phyloP scores from a whole-genome alignment of 2,329 filamentous ascomycete genomes.

The Chrysosporium queenslandicum region DNA sequence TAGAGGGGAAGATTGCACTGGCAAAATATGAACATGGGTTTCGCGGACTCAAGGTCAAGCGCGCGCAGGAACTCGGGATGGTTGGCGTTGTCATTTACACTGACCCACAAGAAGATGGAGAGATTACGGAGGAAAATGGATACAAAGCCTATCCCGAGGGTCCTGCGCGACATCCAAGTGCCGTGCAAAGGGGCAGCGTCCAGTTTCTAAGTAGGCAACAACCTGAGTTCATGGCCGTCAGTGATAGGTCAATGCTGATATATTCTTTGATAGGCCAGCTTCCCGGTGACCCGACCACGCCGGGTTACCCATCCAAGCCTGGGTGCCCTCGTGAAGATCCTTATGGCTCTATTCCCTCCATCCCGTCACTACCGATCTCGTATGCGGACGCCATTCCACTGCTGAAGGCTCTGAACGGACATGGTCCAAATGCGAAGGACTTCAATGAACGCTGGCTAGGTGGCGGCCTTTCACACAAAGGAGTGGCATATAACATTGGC shows the following conservation, averaged over 20 bases:
- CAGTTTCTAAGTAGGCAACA: conserved; percentile 64
- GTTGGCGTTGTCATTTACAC: conserved; percentile 74
- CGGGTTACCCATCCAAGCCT: conserved; percentile 86
- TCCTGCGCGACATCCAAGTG: conserved; percentile 75
- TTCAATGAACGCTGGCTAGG: conserved; percentile 65
- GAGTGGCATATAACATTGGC: conserved; percentile 74
- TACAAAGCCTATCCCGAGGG: conserved; percentile 71
- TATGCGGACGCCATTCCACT: conserved; percentile 79
- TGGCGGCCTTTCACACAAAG: conserved; percentile 65
- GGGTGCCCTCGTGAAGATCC: conserved; percentile 67
- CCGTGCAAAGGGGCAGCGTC: conserved; percentile 79
- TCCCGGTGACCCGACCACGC: conserved; percentile 74
- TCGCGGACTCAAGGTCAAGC: conserved; percentile 83
- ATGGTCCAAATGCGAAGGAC: conserved; percentile 66
- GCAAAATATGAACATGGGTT: conserved; percentile 79
- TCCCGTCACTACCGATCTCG: conserved; percentile 85
- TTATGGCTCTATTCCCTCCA: conserved; percentile 62
- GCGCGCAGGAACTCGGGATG: conserved; percentile 83
- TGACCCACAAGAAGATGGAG: conserved; percentile 81
- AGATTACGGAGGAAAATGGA: conserved; percentile 71
- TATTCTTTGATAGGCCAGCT: conserved; percentile 39
- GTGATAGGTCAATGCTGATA: neutral
- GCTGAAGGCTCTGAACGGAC: conserved; percentile 79
- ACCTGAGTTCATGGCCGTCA: neutral
- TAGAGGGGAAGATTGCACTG: conserved; percentile 78